Base-by-base conservation (phyloP, 2,329 filamentous ascomycete genomes). In the Epichloe gansuensis region DNA sequence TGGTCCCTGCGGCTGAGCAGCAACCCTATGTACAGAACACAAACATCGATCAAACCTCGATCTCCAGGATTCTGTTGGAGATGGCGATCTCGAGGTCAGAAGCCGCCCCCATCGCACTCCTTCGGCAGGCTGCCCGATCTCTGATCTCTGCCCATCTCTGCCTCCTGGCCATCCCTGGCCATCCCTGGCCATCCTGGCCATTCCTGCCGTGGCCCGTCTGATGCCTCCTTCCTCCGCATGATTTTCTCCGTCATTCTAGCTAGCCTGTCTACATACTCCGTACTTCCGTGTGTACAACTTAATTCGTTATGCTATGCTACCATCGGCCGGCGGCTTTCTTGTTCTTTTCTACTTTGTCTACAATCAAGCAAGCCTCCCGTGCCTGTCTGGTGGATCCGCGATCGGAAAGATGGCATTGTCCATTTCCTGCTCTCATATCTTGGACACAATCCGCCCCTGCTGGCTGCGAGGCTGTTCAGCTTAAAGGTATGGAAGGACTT, bases 71-170 rank as follows among this genome's bases (percentile, higher is more conserved):
- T 34, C 39, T 21, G 41, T 43, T 23, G 53, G 34, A n/a, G 39
- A 39, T 39, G 39, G 46, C 48, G 51, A 57, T 57, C 55, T 57
- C 46, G 31, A 38, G n/a, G 38, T 39, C 17, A 12, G 12, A 8
- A n/a, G 11, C 42, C 25, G 17, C 17, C 17, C 17, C 49, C 49
- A 51, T 51, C 49, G 42, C 42, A 37, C 15, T 3, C 35, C 11
- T 31, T 51, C 42, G 21, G n/a, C 15, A 25, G 34, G 48, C 48
- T 21, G 28, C 37, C 44, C 50, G 31, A 48, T 43, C 44, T 48
- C 25, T 52, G 15, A 8, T 28, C 38, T 23, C 49, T 17, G 43
- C 35, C 17, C 17, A 23, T 17, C 11, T 11, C 8, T 17, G 17
- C 42, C 42, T 15, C 34, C 21, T 23, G 34, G 6, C 46, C 21